These are phyloP conservation scores for Aspergillus haitiensis DNA, from an alignment of 495 filamentous ascomycete species.

Conservation along the genomic window DNA sequence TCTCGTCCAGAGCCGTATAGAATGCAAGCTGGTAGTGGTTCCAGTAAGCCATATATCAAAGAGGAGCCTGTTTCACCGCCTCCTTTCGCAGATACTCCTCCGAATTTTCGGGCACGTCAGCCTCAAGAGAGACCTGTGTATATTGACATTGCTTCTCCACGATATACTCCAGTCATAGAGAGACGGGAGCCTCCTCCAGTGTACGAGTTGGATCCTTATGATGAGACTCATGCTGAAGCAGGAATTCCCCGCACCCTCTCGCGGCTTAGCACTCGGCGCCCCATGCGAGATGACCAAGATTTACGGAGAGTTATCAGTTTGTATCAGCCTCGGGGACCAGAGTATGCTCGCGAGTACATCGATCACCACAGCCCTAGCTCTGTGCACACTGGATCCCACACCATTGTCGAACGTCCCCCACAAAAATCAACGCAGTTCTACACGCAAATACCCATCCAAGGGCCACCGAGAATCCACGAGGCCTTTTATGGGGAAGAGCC, in stretches of 20 bases:
- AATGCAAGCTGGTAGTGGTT: conserved; percentile 29
- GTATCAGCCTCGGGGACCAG: conserved; percentile 51
- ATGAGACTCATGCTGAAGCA: conserved; percentile 39
- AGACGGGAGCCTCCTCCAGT: conserved; percentile 35
- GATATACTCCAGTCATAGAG: conserved; percentile 43
- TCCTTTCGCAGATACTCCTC: conserved; percentile 58
- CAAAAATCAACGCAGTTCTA: conserved; percentile 57
- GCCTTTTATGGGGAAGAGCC: conserved; percentile 42
- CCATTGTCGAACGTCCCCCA: conserved; percentile 52
- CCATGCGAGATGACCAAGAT: conserved; percentile 55
- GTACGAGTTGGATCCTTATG: conserved; percentile 42
- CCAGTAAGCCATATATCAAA: conserved; percentile 69
- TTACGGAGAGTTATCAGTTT: conserved; percentile 60
- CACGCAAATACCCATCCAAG: conserved; percentile 48
- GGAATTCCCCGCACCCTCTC: conserved; percentile 42
- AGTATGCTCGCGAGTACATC: conserved; percentile 49
- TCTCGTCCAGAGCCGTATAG: conserved; percentile 32
- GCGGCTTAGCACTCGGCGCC: conserved; percentile 39
- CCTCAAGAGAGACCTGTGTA: conserved; percentile 48
- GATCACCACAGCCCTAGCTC: conserved; percentile 47
- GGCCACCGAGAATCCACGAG: conserved; percentile 47
- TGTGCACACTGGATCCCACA: conserved; percentile 61
- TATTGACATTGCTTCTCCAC: conserved; percentile 51
- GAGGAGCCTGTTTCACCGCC: conserved; percentile 84
- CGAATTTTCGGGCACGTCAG: conserved; percentile 43